Evolutionary conservation across 1,139 yeast genomes (phyloP).

Genomic region (Zhuliangozyma parablackwelliae): DNA sequence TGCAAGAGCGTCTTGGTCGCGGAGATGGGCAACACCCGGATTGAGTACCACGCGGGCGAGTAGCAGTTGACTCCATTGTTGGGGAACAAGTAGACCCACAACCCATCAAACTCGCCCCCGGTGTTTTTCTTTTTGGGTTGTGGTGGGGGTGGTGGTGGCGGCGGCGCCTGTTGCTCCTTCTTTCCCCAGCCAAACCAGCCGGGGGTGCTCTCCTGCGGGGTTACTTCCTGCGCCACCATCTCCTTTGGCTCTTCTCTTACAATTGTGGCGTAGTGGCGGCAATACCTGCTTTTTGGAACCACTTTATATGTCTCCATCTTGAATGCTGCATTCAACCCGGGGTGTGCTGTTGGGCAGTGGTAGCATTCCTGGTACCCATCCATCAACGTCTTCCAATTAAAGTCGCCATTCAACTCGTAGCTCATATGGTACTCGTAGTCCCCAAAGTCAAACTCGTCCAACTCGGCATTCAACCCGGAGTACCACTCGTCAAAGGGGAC

Average conservation of each 20-base stretch:
- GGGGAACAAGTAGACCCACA: constrained; percentile 60
- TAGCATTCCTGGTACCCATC: constrained; percentile 66
- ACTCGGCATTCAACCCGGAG: constrained; percentile 45
- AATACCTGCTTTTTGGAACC: constrained; percentile 53
- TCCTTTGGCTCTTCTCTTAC: constrained; percentile 13
- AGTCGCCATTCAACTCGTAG: constrained; percentile 58
- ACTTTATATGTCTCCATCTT: constrained; percentile 63
- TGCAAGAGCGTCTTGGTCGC: constrained; percentile 54
- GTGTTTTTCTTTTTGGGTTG: constrained; percentile 33
- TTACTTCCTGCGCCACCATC: constrained; percentile 7
- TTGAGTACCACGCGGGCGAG: constrained; percentile 64
- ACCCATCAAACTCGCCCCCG: constrained; percentile 57
- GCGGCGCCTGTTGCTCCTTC: too few species aligned
- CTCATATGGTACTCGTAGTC: constrained; percentile 65
- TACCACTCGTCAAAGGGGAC: constrained; percentile 51
- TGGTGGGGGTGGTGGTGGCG: constrained; percentile 1
- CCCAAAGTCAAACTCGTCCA: constrained; percentile 52
- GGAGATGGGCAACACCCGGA: constrained; percentile 51
- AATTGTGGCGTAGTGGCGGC: constrained; percentile 47
- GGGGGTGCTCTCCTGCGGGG: constrained; percentile 23
- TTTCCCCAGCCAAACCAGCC: too few species aligned
- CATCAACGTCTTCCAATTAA: constrained; percentile 65
- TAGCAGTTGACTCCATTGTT: constrained; percentile 58
- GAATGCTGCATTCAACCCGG: constrained; percentile 54
- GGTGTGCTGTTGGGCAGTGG: constrained; percentile 66